Percentiles rank a stretch among this genome's conserved stretches.
Conservation (phyloP, 2,329 filamentous ascomycete genomes). For the Cladosporium cucumerinum region DNA sequence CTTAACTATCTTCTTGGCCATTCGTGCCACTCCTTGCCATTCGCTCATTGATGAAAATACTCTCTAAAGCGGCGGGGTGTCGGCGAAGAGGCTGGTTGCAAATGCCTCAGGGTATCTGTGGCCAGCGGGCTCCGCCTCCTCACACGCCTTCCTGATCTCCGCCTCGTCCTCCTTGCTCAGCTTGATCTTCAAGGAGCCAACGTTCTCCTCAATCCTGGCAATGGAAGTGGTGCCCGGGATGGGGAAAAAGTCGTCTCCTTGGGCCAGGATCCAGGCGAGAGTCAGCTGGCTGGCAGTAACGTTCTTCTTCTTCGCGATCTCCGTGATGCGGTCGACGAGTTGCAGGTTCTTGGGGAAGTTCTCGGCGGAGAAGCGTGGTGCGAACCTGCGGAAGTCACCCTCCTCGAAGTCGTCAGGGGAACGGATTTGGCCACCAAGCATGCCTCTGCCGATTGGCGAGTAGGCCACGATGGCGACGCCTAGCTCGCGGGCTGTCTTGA, state of each 20-base stretch:
- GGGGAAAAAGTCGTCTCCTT: conserved; percentile 57
- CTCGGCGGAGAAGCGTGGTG: conserved; percentile 51
- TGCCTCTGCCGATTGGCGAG: conserved; percentile 57
- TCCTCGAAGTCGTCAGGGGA: conserved; percentile 47
- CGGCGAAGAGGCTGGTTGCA: conserved; percentile 5
- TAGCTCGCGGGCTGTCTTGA: conserved; percentile 57
- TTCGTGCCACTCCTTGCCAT: background rate
- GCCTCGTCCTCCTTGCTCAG: conserved; percentile 37
- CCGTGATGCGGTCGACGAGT: conserved; percentile 50
- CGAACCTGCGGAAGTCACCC: conserved; percentile 45
- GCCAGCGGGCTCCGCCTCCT: conserved; percentile 36
- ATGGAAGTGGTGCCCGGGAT: conserved; percentile 51
- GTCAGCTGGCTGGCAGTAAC: conserved; percentile 57
- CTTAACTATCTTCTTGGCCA: background rate
- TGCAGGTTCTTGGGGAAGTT: conserved; percentile 57
- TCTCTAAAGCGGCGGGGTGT: conserved; percentile 10
- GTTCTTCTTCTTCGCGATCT: conserved; percentile 53
- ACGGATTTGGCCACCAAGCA: conserved; percentile 53
- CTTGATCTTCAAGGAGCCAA: conserved; percentile 36
- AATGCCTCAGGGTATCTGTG: conserved; percentile 40
- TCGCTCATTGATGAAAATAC: background rate
- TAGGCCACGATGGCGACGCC: conserved; percentile 57
- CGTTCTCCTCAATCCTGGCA: conserved; percentile 46
- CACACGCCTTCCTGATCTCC: conserved; percentile 36
- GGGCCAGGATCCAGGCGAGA: conserved; percentile 61